Conservation (phyloP, 208 protist species). For the Lotmaria passim region DNA sequence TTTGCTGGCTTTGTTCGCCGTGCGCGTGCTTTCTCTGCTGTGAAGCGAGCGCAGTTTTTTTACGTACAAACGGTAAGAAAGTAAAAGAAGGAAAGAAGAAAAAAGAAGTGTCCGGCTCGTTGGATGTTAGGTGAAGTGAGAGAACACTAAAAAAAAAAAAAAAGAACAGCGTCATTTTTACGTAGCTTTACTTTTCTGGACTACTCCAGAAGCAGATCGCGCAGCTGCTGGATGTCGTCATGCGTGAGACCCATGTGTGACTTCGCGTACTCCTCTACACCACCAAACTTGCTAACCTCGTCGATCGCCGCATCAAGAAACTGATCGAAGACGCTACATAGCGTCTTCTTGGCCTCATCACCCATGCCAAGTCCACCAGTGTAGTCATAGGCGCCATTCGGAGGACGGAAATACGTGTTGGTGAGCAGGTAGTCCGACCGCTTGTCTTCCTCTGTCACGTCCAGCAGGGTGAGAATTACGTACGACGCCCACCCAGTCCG, state of each 20-base stretch:
- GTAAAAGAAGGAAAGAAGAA: no score
- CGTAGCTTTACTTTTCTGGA: background rate
- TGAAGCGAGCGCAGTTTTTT: background rate
- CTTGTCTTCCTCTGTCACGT: constrained; percentile 33
- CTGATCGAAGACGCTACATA: constrained; percentile 10
- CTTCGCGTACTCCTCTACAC: constrained; percentile 11
- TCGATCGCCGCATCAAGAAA: constrained; percentile 13
- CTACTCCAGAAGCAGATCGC: constrained; percentile 11
- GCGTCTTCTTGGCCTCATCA: constrained; percentile 6
- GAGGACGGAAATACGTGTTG: constrained; percentile 34
- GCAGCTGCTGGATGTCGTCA: constrained; percentile 16
- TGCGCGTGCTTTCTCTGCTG: background rate
- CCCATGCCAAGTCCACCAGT: constrained; percentile 5
- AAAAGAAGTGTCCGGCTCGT: no score
- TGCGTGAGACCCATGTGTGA: constrained; percentile 20
- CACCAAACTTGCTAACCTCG: constrained; percentile 16
- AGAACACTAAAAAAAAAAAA: no score
- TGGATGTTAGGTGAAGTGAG: no score
- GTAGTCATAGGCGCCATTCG: constrained; percentile 26
- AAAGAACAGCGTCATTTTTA: no score
- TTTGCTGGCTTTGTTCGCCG: no score
- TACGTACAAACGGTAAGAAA: no score
- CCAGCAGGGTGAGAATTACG: constrained; percentile 38
- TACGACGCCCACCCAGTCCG: constrained; percentile 39
- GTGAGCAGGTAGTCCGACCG: constrained; percentile 44